phyloP scores from a whole-genome alignment of 495 filamentous ascomycete genomes.

The Lepidopterella palustris region DNA sequence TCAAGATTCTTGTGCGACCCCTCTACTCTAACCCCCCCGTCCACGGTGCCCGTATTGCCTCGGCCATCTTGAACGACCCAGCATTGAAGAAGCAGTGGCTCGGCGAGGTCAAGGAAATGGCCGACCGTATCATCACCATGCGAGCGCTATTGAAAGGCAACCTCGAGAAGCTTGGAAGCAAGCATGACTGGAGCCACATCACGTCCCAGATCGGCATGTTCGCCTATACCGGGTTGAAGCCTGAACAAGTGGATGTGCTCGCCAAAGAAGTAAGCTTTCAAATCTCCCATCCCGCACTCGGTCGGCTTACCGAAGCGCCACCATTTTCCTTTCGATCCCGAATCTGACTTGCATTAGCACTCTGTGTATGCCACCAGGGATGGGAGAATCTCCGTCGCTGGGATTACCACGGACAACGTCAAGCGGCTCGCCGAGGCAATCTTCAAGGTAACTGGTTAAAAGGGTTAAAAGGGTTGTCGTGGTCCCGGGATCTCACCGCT shows the following conservation, averaged over 20 bases:
- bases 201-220: slow-evolving; percentile 99
- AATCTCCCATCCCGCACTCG: not conserved
- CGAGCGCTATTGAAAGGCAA: slow-evolving; percentile 85
- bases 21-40: slow-evolving; percentile 97
- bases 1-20: slow-evolving; percentile 96
- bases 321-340: slow-evolving; percentile 4
- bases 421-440: slow-evolving; percentile 90
- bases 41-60: slow-evolving; percentile 90
- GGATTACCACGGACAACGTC: slow-evolving; percentile 90
- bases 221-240: slow-evolving; percentile 88
- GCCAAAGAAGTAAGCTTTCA: slow-evolving; percentile 67
- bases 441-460: slow-evolving; percentile 77
- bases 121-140: slow-evolving; percentile 98
- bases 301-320: not conserved
- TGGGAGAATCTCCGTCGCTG: slow-evolving; percentile 93
- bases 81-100: slow-evolving; percentile 90
- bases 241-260: slow-evolving; percentile 86
- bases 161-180: slow-evolving; percentile 86
- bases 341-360: slow-evolving; percentile 48
- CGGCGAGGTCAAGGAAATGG: slow-evolving; percentile 95
- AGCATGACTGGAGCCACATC: slow-evolving; percentile 98
- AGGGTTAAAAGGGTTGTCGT: not conserved
- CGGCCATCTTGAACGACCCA: slow-evolving; percentile 84
- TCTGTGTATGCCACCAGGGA: slow-evolving; percentile 98
- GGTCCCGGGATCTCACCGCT: not conserved